phyloP scores from a whole-genome alignment of 2,329 filamentous ascomycete genomes.

The Chrysosporium queenslandicum region DNA sequence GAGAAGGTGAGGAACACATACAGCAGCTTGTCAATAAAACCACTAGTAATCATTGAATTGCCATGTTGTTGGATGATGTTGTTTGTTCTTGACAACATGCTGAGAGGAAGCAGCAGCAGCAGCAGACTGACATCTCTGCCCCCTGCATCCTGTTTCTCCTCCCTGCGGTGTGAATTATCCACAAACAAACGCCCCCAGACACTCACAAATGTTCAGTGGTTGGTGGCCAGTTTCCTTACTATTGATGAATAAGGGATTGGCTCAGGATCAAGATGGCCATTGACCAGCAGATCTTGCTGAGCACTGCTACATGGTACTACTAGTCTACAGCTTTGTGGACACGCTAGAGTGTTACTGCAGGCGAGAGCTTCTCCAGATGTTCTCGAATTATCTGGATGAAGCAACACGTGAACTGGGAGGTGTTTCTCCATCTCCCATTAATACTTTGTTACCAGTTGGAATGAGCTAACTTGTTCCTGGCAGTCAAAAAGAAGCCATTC shows the following conservation, averaged over 20 bases:
- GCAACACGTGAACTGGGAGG: not conserved
- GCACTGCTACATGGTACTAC: not conserved
- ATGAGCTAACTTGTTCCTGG: not conserved
- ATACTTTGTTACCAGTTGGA: not conserved
- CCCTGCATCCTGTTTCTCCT: too few relatives aligned
- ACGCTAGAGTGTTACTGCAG: slow-evolving; percentile 5
- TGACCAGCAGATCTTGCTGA: too few relatives aligned
- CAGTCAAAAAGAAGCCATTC: too few relatives aligned
- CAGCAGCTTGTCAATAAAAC: not conserved
- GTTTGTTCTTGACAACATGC: not conserved
- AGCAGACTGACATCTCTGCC: too few relatives aligned
- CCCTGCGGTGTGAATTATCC: too few relatives aligned
- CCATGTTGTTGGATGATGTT: not conserved
- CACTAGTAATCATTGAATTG: slow-evolving; percentile 6
- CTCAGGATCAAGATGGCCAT: too few relatives aligned
- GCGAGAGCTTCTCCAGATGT: slow-evolving; percentile 2
- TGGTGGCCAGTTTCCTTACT: too few relatives aligned
- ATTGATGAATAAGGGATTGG: too few relatives aligned
- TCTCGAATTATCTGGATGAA: slow-evolving; percentile 5
- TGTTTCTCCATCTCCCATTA: not conserved
- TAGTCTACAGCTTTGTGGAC: not conserved
- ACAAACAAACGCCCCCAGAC: too few relatives aligned
- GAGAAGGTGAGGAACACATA: not conserved
- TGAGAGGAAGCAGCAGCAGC: not conserved
- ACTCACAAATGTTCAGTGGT: too few relatives aligned